Conservation (phyloP, 75 land plant genomes). For the Pinus taeda region DNA sequence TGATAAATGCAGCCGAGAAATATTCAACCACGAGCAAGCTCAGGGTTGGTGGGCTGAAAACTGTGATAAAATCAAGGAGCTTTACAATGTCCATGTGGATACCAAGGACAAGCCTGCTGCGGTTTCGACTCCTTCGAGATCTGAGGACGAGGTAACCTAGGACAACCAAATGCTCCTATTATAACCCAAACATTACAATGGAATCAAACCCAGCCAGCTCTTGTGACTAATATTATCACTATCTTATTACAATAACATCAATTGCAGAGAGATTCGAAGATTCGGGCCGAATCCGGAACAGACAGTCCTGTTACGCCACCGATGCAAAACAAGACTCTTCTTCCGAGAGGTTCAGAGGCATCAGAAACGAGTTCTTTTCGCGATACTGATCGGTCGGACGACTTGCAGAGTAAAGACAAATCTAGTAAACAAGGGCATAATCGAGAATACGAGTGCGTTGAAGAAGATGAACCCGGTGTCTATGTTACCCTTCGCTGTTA, state of each 20-base stretch:
- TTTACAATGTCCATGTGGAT: conserved; percentile 77
- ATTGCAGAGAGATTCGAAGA: conserved; percentile 15
- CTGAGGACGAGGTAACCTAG: conserved; percentile 52
- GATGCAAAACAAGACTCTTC: conserved; percentile 27
- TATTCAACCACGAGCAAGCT: conserved; percentile 89
- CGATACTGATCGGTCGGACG: background rate
- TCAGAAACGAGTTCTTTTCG: conserved; percentile 21
- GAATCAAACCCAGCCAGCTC: no score
- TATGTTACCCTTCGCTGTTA: conserved; percentile 8
- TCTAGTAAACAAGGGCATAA: background rate
- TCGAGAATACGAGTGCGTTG: conserved; percentile 14
- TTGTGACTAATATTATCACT: background rate
- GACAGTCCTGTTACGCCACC: conserved; percentile 56
- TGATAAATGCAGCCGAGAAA: conserved; percentile 57
- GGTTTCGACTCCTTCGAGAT: conserved; percentile 27
- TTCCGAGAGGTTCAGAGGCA: conserved; percentile 19
- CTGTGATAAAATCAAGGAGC: conserved; percentile 80
- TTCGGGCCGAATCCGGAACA: conserved; percentile 23
- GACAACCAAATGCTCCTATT: no score
- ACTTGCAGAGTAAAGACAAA: background rate
- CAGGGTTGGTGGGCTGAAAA: conserved; percentile 97
- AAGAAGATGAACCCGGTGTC: conserved; percentile 24
- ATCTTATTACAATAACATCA: background rate
- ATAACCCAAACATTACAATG: no score
- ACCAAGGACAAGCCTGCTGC: conserved; percentile 21